These are phyloP conservation scores for Xerocomus amazonicus DNA, from an alignment of 1,284 basidiomycete species.

Conservation along the genomic window DNA sequence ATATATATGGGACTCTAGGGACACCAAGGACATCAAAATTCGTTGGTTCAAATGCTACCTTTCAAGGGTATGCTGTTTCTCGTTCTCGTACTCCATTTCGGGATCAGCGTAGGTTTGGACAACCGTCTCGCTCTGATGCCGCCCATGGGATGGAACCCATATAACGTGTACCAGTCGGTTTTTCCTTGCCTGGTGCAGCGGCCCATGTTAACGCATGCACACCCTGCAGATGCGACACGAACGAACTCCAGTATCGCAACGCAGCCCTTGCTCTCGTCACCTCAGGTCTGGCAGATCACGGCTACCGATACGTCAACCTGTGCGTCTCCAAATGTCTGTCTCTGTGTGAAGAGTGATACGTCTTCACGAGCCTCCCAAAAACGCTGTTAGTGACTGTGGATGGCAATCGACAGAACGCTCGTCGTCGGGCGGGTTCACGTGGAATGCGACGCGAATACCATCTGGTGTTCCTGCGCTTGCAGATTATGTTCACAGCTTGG, in stretches of 20 bases:
- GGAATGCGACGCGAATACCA: conserved; percentile 7
- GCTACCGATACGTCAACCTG: conserved; percentile 7
- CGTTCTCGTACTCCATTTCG: neutral
- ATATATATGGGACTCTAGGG: too few relatives aligned
- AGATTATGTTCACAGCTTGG: conserved; percentile 7
- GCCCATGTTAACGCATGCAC: neutral
- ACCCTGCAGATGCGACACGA: conserved; percentile 3
- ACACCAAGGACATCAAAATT: neutral
- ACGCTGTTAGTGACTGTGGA: conserved; percentile 8
- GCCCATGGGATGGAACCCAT: conserved; percentile 49
- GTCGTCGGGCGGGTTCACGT: conserved; percentile 3
- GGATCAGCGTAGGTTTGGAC: conserved; percentile 27
- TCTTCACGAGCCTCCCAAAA: neutral
- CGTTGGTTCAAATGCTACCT: neutral
- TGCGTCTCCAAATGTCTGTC: neutral
- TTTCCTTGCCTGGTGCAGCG: neutral
- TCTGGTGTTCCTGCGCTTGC: conserved; percentile 13
- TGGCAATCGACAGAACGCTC: conserved; percentile 11
- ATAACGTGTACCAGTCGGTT: conserved; percentile 43
- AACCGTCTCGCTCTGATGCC: conserved; percentile 42
- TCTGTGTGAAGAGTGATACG: too few relatives aligned
- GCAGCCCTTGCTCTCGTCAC: conserved; percentile 2
- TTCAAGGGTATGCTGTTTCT: neutral
- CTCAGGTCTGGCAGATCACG: conserved; percentile 2
- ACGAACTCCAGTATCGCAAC: conserved; percentile 5